Conservation (phyloP, 148 eudicot genomes). For the Rhododendron vialii region DNA sequence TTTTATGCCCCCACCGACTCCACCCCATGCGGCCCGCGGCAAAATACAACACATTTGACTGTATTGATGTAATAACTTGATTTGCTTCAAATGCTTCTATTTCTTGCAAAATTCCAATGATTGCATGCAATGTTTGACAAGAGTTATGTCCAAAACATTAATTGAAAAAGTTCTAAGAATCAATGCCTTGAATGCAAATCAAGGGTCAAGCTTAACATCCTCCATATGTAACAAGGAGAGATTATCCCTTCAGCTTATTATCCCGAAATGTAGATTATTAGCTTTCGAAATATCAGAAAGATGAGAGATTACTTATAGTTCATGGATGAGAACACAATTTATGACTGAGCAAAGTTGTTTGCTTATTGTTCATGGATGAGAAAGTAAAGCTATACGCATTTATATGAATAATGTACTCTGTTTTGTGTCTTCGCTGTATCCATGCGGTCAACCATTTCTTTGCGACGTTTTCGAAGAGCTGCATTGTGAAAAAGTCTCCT, state of each 20-base stretch:
- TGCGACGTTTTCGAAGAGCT: constrained; percentile 71
- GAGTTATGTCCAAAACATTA: neutral
- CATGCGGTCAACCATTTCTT: constrained; percentile 56
- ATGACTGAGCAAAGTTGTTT: neutral
- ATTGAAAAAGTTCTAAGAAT: neutral
- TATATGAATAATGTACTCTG: constrained; percentile 24
- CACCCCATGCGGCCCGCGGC: neutral
- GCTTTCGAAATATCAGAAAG: neutral
- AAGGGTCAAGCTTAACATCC: neutral
- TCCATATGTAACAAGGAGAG: neutral
- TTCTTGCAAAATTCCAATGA: neutral
- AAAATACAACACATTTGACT: neutral
- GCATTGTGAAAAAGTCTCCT: constrained; percentile 72
- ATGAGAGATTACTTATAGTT: neutral
- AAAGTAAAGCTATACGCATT: neutral
- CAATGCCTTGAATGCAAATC: neutral
- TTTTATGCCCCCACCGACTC: neutral
- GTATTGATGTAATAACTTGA: neutral
- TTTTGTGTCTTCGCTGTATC: constrained; percentile 33
- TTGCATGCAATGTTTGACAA: neutral
- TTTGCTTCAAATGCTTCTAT: neutral
- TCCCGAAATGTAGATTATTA: neutral
- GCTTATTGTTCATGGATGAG: neutral
- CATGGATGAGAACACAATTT: neutral
- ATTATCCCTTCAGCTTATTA: neutral